Evolutionary conservation across 202 grass and related monocot genomes (phyloP), one percentile per base, ranked within the genome.

Genomic region (Zizania palustris): DNA sequence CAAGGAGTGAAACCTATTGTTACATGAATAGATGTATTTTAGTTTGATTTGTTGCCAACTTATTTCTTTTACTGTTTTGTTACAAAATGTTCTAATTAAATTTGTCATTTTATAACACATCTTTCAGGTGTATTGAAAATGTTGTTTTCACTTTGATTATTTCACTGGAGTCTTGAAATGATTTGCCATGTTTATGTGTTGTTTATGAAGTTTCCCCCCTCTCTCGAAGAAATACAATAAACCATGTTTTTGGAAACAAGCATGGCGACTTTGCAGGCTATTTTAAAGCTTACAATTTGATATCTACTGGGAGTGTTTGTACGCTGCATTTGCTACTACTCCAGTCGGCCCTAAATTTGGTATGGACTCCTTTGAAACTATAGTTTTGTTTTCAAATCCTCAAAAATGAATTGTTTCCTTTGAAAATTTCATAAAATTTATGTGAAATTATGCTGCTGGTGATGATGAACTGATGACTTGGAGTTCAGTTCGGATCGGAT

Each of bases 111-210:
- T 69, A 21, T 54, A 13, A 74, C 51, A 37, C 36, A 74, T 62
- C 11, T 69, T 85, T 45, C 38, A 63, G 12, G 20, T 19, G 69
- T 38, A 62, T 54, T 64, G 20, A 69, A 85, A 54, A 7, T 70
- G 3, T 18, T 28, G 22, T 13, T 55, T 63, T 4, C 11, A 3
- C 22, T 45, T 28, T 28, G 28, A 28, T 28, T 66, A 42, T 80
- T 66, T 44, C 43, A 16, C 36, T 34, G 12, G 50, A 28, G 7
- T 74, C 1, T 85, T 16, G 5, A 49, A 85, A 60, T 59, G 60
- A 46, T 82, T 42, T 49, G 13, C 19, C 55, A 10, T 64, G 9
- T 18, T 28, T 18, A 4, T 61, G 8, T 72, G 50, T 3, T 73
- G 41, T 60, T 61, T 85, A 7, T 53, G 34, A 7, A 73, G 37